Conservation (phyloP, 2,329 filamentous ascomycete species). For the Curvularia spicifera region DNA sequence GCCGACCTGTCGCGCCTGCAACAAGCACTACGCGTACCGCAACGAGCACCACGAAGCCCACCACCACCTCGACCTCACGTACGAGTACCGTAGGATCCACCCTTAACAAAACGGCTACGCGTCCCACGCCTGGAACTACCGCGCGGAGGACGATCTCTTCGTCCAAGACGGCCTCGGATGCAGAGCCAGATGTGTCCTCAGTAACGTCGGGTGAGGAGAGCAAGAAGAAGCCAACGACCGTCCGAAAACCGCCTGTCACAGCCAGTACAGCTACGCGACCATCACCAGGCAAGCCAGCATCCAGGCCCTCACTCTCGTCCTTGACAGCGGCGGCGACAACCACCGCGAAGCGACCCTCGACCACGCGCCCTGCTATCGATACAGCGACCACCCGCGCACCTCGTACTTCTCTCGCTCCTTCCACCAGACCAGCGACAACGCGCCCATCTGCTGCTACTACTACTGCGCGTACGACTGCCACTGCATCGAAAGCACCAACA, state of each 20-base stretch:
- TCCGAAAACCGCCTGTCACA: conserved; percentile 34
- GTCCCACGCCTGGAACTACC: conserved; percentile 36
- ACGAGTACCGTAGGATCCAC: conserved; percentile 36
- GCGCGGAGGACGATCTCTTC: conserved; percentile 32
- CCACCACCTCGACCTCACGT: conserved; percentile 34
- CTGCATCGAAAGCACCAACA: conserved; percentile 29
- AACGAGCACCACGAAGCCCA: conserved; percentile 37
- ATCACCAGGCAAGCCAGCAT: conserved; percentile 33
- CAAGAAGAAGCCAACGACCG: conserved; percentile 37
- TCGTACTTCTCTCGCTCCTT: conserved; percentile 38
- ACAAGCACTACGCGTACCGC: conserved; percentile 30
- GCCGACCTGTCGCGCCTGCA: conserved; percentile 33
- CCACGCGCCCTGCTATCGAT: conserved; percentile 36
- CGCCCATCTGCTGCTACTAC: conserved; percentile 35
- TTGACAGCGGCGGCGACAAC: conserved; percentile 26
- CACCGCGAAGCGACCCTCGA: conserved; percentile 39
- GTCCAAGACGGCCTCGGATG: conserved; percentile 35
- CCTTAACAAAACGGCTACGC: conserved; percentile 48
- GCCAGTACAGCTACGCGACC: conserved; percentile 29
- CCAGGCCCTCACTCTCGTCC: conserved; percentile 5
- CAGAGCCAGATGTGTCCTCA: conserved; percentile 43
- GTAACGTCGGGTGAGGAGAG: conserved; percentile 47
- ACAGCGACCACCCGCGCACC: conserved; percentile 33
- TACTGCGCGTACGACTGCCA: conserved; percentile 26
- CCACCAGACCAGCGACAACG: conserved; percentile 31